These are phyloP conservation scores for Sporothrix schenckii DNA, from an alignment of 2,329 filamentous ascomycete genomes.

Conservation along the genomic window DNA sequence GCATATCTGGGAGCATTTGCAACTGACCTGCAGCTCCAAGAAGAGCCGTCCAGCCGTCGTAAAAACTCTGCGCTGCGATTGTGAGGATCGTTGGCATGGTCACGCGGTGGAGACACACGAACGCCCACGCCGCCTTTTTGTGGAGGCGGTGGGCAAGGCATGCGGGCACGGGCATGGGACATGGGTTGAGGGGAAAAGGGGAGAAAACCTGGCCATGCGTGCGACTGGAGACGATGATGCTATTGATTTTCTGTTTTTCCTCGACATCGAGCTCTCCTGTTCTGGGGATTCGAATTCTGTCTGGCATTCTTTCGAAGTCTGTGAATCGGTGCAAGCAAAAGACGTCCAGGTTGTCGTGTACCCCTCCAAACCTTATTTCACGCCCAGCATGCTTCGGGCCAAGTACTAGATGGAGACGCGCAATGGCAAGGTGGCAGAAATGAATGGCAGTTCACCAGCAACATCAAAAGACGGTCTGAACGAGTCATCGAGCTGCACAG, in stretches of 20 bases:
- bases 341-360: neutral
- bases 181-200: conserved; percentile 19
- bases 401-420: neutral
- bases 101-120: conserved; percentile 27
- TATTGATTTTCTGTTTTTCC: conserved; percentile 12
- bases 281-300: conserved; percentile 1
- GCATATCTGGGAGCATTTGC: neutral
- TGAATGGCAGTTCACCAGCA: neutral
- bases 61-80: conserved; percentile 26
- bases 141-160: conserved; percentile 25
- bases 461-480: conserved; percentile 26
- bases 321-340: neutral
- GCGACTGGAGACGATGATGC: conserved; percentile 25
- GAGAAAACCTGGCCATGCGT: conserved; percentile 26
- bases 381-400: conserved; percentile 16
- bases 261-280: neutral
- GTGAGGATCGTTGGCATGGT: conserved; percentile 24
- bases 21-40: conserved; percentile 2
- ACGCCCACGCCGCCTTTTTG: conserved; percentile 28
- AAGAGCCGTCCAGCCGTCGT: neutral
- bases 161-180: neutral
- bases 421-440: neutral
- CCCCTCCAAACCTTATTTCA: neutral
- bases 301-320: neutral
- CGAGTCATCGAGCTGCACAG: conserved; percentile 22